Evolutionary conservation across 2,329 filamentous ascomycete genomes (phyloP), one percentile per base, ranked within the genome.

Genomic region (Endoconidiophora polonica): DNA sequence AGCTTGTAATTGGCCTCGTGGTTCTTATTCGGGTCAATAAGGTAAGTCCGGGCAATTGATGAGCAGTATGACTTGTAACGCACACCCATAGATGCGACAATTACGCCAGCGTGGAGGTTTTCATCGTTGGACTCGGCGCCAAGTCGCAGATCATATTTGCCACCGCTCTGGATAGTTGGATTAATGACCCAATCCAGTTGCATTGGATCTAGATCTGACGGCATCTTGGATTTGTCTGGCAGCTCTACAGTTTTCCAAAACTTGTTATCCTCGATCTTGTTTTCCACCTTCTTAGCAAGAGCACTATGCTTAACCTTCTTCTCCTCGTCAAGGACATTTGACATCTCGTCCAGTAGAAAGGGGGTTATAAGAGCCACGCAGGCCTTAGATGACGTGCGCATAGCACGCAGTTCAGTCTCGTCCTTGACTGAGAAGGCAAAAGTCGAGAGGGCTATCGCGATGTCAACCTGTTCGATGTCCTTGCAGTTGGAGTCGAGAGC

Each of bases 311-410:
- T 91, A 61, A 96, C 86, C 62, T 94, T 94, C 71, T 94, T 95
- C 65, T 96, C 93, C 57, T 88, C 83, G 61, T 98, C 91, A 54
- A 98, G 77, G 48, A 96, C 83, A 58, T 84, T 83, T 46, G 90
- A 94, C 88, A 98, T 96, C 63, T 95, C 88, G 61, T 98, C 91
- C 56, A 98, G 81, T 63, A 96, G 96, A 66, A 91, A 98, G 53
- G 90, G 86, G 46, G 86, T 86, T 81, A 96, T 93, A 54, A 96
- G 71, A 52, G 87, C 88, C 56, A 93, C 90, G 58, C 88, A 95
- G 44, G 91, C 90, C 61, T 91, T 84, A 50, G 91, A 91, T 3
- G 90, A 87, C 57, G 90, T 93, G 61, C 93, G 81, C 74, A 98
- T 95, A 9, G 86, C 82, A 57, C 90, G 85, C 57, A 98, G 72